Evolutionary conservation across 2,329 filamentous ascomycete species (phyloP), one percentile per base, ranked within the genome.

Genomic region (Dactylellina cionopaga): DNA sequence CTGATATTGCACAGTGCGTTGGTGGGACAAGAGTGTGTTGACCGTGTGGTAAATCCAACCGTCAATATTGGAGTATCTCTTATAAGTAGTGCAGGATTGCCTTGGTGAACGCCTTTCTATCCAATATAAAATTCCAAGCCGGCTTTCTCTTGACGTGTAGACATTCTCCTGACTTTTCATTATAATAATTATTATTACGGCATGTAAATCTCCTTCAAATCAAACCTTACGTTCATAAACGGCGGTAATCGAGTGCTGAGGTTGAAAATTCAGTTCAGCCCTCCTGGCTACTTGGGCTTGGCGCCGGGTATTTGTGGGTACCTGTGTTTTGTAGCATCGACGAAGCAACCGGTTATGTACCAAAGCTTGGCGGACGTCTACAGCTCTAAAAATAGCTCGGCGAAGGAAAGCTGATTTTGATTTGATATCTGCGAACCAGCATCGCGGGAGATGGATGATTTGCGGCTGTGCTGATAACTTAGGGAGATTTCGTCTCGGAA

Each of bases 331-430:
- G 31, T 19, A 31, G 11, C 25, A 37, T 49, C 63, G 39, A 69
- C 24, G 43, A 35, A 39, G 37, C 10, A 41, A 35, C 29, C 27
- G 41, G 29, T n/a, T n/a, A n/a, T n/a, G 60, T 31, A 10, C 52
- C 39, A 25, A 41, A 22, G 11, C 68, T 72, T 72, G 59, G 68
- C 68, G 68, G 52, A 64, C 59, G 68, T 72, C 59, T 39, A 72
- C 59, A 31, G 25, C 5, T 17, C 68, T 72, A 72, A 72, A 72
- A 72, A 72, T 72, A 72, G 68, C 31, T 10, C 29, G 47, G 19
- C 17, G 49, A 65, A 65, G 52, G 51, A 52, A 44, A 37, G 52
- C 41, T 60, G 58, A 65, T 65, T 63, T 65, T 60, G 58, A 65
- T 65, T 63, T 65, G 68, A 70, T 35, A 63, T 63, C 49, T 41